Base-by-base conservation (phyloP, 164 flowering plant genomes). In the Akebia trifoliata region DNA sequence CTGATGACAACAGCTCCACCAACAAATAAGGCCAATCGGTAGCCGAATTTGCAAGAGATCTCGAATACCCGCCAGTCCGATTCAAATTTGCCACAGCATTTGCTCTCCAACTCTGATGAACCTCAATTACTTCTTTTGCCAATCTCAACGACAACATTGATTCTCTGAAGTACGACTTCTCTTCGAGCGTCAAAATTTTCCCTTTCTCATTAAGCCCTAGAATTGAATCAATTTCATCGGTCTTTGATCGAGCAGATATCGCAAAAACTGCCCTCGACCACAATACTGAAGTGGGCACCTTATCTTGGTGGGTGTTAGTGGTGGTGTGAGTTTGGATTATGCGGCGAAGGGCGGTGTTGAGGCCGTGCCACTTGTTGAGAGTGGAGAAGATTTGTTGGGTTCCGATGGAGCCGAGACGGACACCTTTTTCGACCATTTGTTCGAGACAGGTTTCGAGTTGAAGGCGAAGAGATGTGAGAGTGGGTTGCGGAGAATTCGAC, bases 21-120 rank as follows among this genome's bases (percentile, higher is more conserved):
- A 91, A 69, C 73, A 88, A 69, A 69, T 70, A 83, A 12, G 96
- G 87, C 96, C 94, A 92, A 72, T 87, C 86, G 45, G 94, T 87
- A 5, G 80, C 76, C 0, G 91, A 81, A 83, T 84, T 64, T 0
- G 96, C 86, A 37, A 93, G 66, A 12, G 90, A 68, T 72, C 94
- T 76, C 15, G 98, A 93, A 70, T 79, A 85, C 26, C 84, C 82
- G 40, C 90, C 86, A 4, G 63, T 79, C 46, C 51, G 72, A 75
- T 90, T 90, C 78, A 87, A 61, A 50, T 85, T 64, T 11, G 70
- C 72, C 50, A 86, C 76, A 6, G 96, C 95, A 74, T 84, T 80
- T n/a, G 72, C 83, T 56, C 92, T 79, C 95, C 90, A 87, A 34
- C 69, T 69, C 51, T 77, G 80, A 54, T 85, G 91, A 61, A 87